Conservation (phyloP, 2,329 filamentous ascomycete genomes). For the Calonectria crousiana region DNA sequence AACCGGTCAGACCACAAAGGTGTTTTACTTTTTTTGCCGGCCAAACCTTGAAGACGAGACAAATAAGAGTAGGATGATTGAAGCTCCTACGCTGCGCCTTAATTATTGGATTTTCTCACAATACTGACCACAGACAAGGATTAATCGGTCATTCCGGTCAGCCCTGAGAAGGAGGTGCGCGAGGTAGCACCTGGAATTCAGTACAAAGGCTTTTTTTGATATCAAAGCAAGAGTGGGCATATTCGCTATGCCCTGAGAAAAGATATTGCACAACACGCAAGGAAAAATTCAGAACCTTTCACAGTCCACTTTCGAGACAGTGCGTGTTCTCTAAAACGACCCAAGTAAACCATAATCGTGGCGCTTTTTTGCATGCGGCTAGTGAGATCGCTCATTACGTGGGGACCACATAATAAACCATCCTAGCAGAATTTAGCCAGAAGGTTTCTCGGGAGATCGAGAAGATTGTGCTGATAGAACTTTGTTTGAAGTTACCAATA, state of each 20-base stretch:
- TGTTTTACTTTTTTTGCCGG: neutral
- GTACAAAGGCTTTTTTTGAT: neutral
- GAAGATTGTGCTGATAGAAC: too few relatives aligned
- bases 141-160: neutral
- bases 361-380: neutral
- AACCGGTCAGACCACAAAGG: neutral
- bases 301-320: neutral
- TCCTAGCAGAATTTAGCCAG: neutral
- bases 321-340: neutral
- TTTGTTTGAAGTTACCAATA: too few relatives aligned
- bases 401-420: neutral
- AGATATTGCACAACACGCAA: too few relatives aligned
- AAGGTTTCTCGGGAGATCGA: neutral
- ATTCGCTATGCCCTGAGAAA: too few relatives aligned
- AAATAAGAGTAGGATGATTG: neutral
- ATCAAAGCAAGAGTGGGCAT: too few relatives aligned
- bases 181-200: neutral
- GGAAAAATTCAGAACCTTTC: neutral
- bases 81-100: neutral
- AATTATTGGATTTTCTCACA: neutral
- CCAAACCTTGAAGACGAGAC: neutral
- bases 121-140: neutral
- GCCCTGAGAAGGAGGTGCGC: neutral
- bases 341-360: neutral
- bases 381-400: neutral